Conservation (phyloP, 495 filamentous ascomycete species). For the Cryomyces antarcticus region DNA sequence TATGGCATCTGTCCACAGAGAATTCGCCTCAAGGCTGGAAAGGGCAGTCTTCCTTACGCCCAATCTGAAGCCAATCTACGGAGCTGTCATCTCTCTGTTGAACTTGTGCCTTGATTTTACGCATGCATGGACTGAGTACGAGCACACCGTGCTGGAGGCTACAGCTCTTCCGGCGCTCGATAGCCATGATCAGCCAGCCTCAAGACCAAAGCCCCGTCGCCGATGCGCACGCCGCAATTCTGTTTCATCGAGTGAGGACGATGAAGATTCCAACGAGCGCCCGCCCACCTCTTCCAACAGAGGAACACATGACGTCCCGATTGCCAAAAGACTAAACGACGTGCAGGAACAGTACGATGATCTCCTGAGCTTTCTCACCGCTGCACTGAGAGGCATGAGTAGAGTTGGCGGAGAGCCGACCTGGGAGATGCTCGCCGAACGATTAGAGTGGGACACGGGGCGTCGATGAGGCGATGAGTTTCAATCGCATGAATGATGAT, state of each 20-base stretch:
- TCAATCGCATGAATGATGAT: too few species aligned
- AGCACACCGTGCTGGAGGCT: too few species aligned
- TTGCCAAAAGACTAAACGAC: constrained; percentile 13
- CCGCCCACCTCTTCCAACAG: constrained; percentile 11
- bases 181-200: too few species aligned
- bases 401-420: constrained; percentile 25
- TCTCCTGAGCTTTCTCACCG: constrained; percentile 23
- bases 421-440: constrained; percentile 33
- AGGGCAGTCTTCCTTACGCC: constrained; percentile 44
- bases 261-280: constrained; percentile 12
- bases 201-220: too few species aligned
- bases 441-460: constrained; percentile 14
- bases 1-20: constrained; percentile 34
- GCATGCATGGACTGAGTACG: constrained; percentile 2
- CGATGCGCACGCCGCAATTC: too few species aligned
- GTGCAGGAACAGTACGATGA: constrained; percentile 24
- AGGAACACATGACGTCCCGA: constrained; percentile 2
- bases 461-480: too few species aligned
- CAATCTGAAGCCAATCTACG: constrained; percentile 14
- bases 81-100: constrained; percentile 15
- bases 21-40: constrained; percentile 8
- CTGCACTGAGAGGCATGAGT: constrained; percentile 26
- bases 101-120: constrained; percentile 32
- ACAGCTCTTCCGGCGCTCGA: too few species aligned
- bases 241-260: background rate